phyloP scores from a whole-genome alignment of 306 rosid species.

The Citrullus colocynthis region DNA sequence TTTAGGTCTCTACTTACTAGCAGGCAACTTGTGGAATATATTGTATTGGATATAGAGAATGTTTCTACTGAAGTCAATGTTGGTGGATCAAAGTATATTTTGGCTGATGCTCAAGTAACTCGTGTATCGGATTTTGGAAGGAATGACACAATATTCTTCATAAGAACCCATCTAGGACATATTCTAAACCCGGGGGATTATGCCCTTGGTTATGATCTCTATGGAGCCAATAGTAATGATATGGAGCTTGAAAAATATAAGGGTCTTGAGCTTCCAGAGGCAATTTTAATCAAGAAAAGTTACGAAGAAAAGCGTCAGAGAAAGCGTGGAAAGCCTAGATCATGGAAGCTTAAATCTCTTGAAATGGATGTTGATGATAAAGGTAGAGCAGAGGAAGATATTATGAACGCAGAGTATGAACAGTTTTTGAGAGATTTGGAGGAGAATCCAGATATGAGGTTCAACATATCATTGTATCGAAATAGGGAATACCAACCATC shows the following conservation, averaged over 20 bases:
- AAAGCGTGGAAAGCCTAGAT: constrained; percentile 35
- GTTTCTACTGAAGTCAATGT: constrained; percentile 32
- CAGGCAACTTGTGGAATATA: constrained; percentile 52
- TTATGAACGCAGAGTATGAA: constrained; percentile 38
- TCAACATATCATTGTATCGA: constrained; percentile 36
- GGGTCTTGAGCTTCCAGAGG: constrained; percentile 47
- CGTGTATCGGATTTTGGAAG: constrained; percentile 60
- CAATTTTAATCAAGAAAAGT: constrained; percentile 48
- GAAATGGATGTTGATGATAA: constrained; percentile 48
- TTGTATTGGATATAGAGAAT: constrained; percentile 43
- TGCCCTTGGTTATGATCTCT: constrained; percentile 67
- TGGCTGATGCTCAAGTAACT: constrained; percentile 63
- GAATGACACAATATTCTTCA: constrained; percentile 48
- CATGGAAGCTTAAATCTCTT: constrained; percentile 48
- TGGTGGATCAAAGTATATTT: constrained; percentile 39
- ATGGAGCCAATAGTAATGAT: constrained; percentile 34
- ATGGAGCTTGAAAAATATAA: constrained; percentile 43
- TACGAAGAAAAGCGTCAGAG: constrained; percentile 55
- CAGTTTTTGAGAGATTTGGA: constrained; percentile 53
- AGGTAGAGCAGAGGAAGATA: constrained; percentile 29
- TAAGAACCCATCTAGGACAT: constrained; percentile 70
- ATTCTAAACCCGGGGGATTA: constrained; percentile 51
- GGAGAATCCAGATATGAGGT: constrained; percentile 49
- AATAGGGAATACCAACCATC: constrained; percentile 52
- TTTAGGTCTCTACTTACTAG: constrained; percentile 54